Conservation (phyloP, 2,329 filamentous ascomycete genomes). For the Calycina marina region DNA sequence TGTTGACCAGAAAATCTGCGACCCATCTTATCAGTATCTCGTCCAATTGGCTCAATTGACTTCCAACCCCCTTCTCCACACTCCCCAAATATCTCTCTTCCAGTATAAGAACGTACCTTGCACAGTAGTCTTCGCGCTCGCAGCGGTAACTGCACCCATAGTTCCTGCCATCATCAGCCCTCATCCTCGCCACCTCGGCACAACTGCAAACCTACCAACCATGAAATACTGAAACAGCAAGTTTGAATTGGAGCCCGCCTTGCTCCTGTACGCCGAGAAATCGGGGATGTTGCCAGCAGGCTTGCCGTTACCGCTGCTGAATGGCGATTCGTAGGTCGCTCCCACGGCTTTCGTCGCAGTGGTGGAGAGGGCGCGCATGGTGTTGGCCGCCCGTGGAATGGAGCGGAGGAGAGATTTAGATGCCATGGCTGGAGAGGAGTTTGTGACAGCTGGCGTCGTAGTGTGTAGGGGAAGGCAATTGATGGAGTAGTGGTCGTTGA, state of each 20-base stretch:
- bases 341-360: slow-evolving; percentile 16
- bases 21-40: too few species aligned
- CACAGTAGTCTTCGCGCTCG: slow-evolving; percentile 94
- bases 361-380: slow-evolving; percentile 41
- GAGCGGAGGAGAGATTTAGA: slow-evolving; percentile 56
- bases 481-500: too few species aligned
- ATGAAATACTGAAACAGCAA: slow-evolving; percentile 96
- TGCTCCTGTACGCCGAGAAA: slow-evolving; percentile 77
- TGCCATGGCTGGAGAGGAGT: slow-evolving; percentile 52
- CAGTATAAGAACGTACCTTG: slow-evolving; percentile 55
- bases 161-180: slow-evolving; percentile 39
- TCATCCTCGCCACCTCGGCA: not conserved
- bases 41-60: slow-evolving; percentile 4
- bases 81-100: not conserved
- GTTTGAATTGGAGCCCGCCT: slow-evolving; percentile 53
- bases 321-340: slow-evolving; percentile 43
- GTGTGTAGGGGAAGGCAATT: too few species aligned
- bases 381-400: slow-evolving; percentile 26
- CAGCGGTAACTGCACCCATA: slow-evolving; percentile 80
- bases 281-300: slow-evolving; percentile 62
- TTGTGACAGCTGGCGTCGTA: too few species aligned
- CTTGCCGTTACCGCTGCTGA: slow-evolving; percentile 36
- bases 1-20: slow-evolving; percentile 97
- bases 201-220: slow-evolving; percentile 70
- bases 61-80: not conserved